Evolutionary conservation across 2,329 filamentous ascomycete genomes (phyloP).

Genomic region (Diaporthe citriasiana): DNA sequence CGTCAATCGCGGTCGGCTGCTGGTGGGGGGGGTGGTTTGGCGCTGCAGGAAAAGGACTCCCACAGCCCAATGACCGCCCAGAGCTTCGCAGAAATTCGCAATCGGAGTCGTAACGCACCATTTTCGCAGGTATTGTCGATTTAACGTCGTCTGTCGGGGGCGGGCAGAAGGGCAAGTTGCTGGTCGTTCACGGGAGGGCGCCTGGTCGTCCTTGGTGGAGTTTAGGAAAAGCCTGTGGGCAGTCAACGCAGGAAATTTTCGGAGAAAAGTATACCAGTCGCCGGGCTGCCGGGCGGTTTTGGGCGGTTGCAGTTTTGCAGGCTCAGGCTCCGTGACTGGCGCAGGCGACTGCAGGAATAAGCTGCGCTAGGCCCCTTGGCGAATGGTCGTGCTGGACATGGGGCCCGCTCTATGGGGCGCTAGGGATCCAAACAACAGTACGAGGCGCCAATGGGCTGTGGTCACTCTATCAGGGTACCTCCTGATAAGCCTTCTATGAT

Average conservation of each 20-base stretch:
- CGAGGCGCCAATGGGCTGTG: background rate
- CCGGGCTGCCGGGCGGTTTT: background rate
- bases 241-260: background rate
- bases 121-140: conserved; percentile 42
- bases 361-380: background rate
- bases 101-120: conserved; percentile 41
- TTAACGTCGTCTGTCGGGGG: conserved; percentile 42
- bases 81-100: conserved; percentile 27
- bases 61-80: background rate
- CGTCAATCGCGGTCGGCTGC: conserved; percentile 30
- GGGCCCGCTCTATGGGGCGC: background rate
- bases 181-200: conserved; percentile 39
- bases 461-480: background rate
- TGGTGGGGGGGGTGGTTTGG: conserved; percentile 11
- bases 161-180: conserved; percentile 38
- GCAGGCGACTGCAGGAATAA: background rate
- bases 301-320: no score
- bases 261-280: conserved; percentile 24
- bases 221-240: conserved; percentile 34
- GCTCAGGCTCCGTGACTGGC: background rate
- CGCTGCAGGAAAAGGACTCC: conserved; percentile 21
- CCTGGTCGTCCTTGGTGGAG: conserved; percentile 37
- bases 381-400: background rate
- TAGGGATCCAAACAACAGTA: conserved; percentile 12
- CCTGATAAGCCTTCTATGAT: background rate